These are phyloP conservation scores for Passalora sequoiae DNA, from an alignment of 2,329 filamentous ascomycete species.

Conservation along the genomic window DNA sequence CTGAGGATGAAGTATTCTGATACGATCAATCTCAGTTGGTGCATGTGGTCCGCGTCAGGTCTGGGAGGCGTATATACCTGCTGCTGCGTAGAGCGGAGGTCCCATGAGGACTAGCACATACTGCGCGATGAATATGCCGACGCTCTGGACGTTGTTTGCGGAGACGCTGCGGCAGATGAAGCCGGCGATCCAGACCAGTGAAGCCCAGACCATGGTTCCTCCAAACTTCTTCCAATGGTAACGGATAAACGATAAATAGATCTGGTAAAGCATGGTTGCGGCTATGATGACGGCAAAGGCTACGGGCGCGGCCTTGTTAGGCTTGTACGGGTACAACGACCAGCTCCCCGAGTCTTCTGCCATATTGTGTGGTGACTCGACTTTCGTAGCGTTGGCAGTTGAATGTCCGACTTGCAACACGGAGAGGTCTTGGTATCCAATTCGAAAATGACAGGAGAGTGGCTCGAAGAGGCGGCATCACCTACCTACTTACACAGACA, in stretches of 20 bases:
- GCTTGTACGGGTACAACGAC: conserved; percentile 33
- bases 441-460: no score
- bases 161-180: conserved; percentile 53
- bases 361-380: no score
- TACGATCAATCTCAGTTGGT: conserved; percentile 40
- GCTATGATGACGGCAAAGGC: conserved; percentile 49
- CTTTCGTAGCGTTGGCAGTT: no score
- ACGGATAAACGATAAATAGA: conserved; percentile 48
- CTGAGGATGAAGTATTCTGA: conserved; percentile 59
- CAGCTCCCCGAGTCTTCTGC: conserved; percentile 9
- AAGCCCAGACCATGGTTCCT: conserved; percentile 25
- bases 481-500: no score
- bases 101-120: conserved; percentile 40
- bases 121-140: conserved; percentile 39
- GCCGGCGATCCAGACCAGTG: conserved; percentile 40
- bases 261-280: conserved; percentile 45
- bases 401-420: no score
- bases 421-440: no score
- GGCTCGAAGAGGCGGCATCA: no score
- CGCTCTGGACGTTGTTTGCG: conserved; percentile 46
- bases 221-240: conserved; percentile 27
- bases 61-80: conserved; percentile 21
- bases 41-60: neutral
- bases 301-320: conserved; percentile 52
- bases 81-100: conserved; percentile 54